Evolutionary conservation across 1,284 basidiomycete genomes (phyloP).

Genomic region (Afroboletus lepidellus): DNA sequence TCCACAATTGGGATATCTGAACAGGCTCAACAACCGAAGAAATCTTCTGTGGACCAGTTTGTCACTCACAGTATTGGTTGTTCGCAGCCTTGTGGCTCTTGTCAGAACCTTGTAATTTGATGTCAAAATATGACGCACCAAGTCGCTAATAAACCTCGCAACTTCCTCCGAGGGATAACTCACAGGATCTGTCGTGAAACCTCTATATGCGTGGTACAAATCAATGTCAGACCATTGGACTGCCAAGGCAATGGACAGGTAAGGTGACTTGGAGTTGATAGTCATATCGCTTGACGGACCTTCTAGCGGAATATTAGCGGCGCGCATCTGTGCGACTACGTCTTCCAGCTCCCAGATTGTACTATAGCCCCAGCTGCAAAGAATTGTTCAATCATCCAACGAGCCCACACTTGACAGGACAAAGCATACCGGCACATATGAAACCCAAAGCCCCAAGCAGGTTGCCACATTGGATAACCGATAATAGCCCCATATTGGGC

Average conservation of each 20-base stretch:
- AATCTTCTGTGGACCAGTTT: neutral
- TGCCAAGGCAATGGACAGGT: conserved; percentile 16
- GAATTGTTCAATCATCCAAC: neutral
- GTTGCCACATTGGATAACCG: conserved; percentile 62
- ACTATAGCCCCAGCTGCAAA: conserved; percentile 51
- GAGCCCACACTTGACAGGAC: neutral
- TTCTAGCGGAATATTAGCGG: conserved; percentile 61
- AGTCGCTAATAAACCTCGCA: conserved; percentile 51
- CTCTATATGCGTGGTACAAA: conserved; percentile 60
- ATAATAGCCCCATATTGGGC: conserved; percentile 62
- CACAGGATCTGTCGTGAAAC: conserved; percentile 66
- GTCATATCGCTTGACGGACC: conserved; percentile 33
- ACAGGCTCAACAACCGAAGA: neutral
- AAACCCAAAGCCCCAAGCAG: conserved; percentile 68
- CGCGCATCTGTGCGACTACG: conserved; percentile 53
- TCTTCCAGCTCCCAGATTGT: conserved; percentile 45
- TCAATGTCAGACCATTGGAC: conserved; percentile 79
- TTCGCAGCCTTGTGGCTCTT: neutral
- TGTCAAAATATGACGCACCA: conserved; percentile 40
- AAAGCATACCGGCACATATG: conserved; percentile 57
- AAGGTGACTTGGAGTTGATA: neutral
- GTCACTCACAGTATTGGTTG: conserved; percentile 6
- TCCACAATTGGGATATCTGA: conserved; percentile 44
- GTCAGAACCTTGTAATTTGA: neutral
- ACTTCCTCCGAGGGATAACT: conserved; percentile 59